These are phyloP conservation scores for Stygiomarasmius scandens DNA, from an alignment of 1,284 basidiomycete species.

Conservation along the genomic window DNA sequence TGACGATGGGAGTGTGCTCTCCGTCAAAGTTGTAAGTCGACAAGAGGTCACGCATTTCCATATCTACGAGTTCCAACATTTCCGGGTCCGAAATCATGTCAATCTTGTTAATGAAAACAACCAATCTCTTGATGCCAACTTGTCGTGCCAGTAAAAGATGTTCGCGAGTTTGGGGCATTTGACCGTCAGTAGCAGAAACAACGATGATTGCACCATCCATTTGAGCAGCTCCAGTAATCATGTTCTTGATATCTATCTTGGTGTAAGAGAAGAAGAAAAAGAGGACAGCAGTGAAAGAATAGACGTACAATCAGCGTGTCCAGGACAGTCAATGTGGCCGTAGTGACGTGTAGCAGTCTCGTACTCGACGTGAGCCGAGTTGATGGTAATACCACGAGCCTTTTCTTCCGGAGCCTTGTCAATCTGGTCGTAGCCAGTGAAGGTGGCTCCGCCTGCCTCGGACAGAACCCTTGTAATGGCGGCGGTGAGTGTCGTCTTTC, in stretches of 20 bases:
- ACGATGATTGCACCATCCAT: slow-evolving; percentile 99
- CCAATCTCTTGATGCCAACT: slow-evolving; percentile 97
- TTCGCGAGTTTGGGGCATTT: slow-evolving; percentile 99
- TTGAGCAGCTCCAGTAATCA: slow-evolving; percentile 99
- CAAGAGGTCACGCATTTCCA: slow-evolving; percentile 99
- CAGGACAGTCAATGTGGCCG: slow-evolving; percentile 99
- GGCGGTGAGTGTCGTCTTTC: slow-evolving; percentile 96
- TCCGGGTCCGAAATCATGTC: slow-evolving; percentile 96
- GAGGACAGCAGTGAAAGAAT: slow-evolving; percentile 1
- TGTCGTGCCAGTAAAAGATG: slow-evolving; percentile 97
- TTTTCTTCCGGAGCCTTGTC: slow-evolving; percentile 99
- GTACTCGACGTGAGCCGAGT: slow-evolving; percentile 95
- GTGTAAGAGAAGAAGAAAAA: slow-evolving; percentile 12
- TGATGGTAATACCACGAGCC: slow-evolving; percentile 99
- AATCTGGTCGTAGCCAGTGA: slow-evolving; percentile 97
- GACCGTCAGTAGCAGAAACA: slow-evolving; percentile 98
- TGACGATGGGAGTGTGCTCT: slow-evolving; percentile 95
- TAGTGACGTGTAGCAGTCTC: slow-evolving; percentile 93
- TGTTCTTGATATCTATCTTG: slow-evolving; percentile 98
- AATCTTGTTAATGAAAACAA: slow-evolving; percentile 99
- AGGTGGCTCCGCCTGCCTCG: slow-evolving; percentile 83
- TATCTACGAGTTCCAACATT: slow-evolving; percentile 99
- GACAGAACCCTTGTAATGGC: slow-evolving; percentile 97
- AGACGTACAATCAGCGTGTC: slow-evolving; percentile 84
- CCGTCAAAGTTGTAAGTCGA: slow-evolving; percentile 94